These are phyloP conservation scores for Viola pubescens DNA, from an alignment of 441 rosid genomes.

Conservation along the genomic window DNA sequence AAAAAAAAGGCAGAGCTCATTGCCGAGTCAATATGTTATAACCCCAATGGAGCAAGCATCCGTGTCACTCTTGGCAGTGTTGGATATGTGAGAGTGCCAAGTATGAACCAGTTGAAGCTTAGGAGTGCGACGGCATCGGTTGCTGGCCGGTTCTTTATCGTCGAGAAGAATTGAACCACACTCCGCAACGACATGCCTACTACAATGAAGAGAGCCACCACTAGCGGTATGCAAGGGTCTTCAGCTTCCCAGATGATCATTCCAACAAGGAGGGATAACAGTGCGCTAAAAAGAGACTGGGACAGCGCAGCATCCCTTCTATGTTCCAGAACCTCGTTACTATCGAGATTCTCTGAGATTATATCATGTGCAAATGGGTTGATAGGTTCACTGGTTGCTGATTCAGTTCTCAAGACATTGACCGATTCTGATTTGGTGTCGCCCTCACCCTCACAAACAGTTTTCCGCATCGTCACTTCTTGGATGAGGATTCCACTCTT, in stretches of 20 bases:
- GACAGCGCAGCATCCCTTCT: slow-evolving; percentile 43
- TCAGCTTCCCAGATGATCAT: slow-evolving; percentile 51
- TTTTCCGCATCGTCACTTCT: slow-evolving; percentile 20
- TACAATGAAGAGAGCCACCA: slow-evolving; percentile 63
- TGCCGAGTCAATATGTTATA: too few relatives aligned
- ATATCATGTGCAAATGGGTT: slow-evolving; percentile 20
- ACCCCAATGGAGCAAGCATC: slow-evolving; percentile 14
- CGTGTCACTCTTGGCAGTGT: slow-evolving; percentile 46
- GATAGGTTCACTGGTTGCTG: slow-evolving; percentile 12
- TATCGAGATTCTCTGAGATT: slow-evolving; percentile 19
- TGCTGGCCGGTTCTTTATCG: slow-evolving; percentile 54
- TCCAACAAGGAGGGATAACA: slow-evolving; percentile 56
- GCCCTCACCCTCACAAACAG: slow-evolving; percentile 17
- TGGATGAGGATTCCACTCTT: slow-evolving; percentile 16
- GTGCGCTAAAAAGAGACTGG: slow-evolving; percentile 53
- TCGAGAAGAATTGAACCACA: slow-evolving; percentile 58
- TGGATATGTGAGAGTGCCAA: slow-evolving; percentile 67
- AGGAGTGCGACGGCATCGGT: slow-evolving; percentile 69
- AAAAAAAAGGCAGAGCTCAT: too few relatives aligned
- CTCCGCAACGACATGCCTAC: slow-evolving; percentile 70
- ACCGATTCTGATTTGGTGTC: slow-evolving; percentile 20
- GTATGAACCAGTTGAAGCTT: slow-evolving; percentile 75
- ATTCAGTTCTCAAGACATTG: slow-evolving; percentile 7
- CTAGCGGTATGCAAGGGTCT: slow-evolving; percentile 70
- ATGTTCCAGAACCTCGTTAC: slow-evolving; percentile 19